Evolutionary conservation across 805 yeast genomes (phyloP), one percentile per base, ranked within the genome.

Genomic region (Kazachstania kunashirensis): DNA sequence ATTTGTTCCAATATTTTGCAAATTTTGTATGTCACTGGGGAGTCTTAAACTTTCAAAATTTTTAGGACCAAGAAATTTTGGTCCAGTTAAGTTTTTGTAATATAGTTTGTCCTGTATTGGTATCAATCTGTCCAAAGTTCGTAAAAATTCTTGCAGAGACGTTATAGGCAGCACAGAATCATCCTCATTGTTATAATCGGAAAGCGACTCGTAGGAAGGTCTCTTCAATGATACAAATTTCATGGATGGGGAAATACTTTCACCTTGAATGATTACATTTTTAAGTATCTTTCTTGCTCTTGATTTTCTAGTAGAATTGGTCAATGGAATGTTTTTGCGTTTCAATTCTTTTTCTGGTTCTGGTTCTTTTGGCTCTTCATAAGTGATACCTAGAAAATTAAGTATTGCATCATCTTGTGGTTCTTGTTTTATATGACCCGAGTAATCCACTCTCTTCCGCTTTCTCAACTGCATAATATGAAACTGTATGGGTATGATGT

Each of bases 31-130:
- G 34, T 48, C 53, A 33, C 37, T 37, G 4, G 58, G 56, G 18
- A 48, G 24, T 29, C 49, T 44, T 17, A 52, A 25, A 26, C 45
- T 33, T 35, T 49, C 50, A 29, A 44, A 38, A 26, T 43, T 34
- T 19, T 42, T 41, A 13, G 47, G 38, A 2, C 50, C 53, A 13
- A 45, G 36, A 27, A 40, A 42, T 20, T 43, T 39, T n/a, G 55
- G 53, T 17, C 32, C 27, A 5, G 27, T 40, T 19, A 52, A 37
- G 18, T 42, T 39, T 11, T 43, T 37, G 27, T 46, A 52, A 35
- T 42, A 48, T 13, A 38, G 13, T 3, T 39, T 33, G 15, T 45
- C 29, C 37, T 52, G 55, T 26, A 36, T 16, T 14, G 34, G 24
- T 5, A 44, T 42, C 13, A 49, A 23, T 12, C 34, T 31, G 7